Base-by-base conservation (phyloP, 306 rosid species). In the Cicer pinnatifidum region DNA sequence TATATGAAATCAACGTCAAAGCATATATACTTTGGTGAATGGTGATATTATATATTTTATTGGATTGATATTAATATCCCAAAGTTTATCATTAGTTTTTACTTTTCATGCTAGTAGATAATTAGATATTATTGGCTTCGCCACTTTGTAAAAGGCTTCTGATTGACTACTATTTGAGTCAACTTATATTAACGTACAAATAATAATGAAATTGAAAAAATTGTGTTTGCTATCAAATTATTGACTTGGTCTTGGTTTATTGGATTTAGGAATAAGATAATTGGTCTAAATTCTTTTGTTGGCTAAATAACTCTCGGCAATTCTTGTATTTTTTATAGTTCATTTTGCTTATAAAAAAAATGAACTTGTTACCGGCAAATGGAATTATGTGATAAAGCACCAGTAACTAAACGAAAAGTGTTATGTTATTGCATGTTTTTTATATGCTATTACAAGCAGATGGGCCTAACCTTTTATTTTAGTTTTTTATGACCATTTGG, bases 1-100 rank as follows among this genome's bases (percentile, higher is more conserved):
- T 72, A 57, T 72, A 68, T 37, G 53, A 57, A 48, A 82, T 50
- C 84, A 62, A 75, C 43, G 15, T 72, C 47, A 12, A 72, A 67
- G 69, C 16, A 50, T 23, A 23, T 23, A 23, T 63, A 53, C 61
- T 75, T 64, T 41, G n/a, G 52, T 69, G 45, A 47, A 0, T 23
- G 28, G 3, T 23, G 28, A 23, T 23, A 23, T 23, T 23, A 23
- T 23, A 23, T 23, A 23, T 64, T 75, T 28, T 6, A 50, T 54
- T 64, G 65, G 62, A 65, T 58, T 53, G 67, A 65, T 67, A 76
- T 72, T 17, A 19, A 67, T 57, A 28, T 71, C 79, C 75, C 23
- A 71, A 60, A 67, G 80, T 23, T 23, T 52, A 72, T 65, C 76
- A 70, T 75, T 74, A 39, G 35, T 11, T 10, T 23, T 39, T 68